Conservation (phyloP, 352 stramenopile genomes). For the Phytophthora hibernalis region DNA sequence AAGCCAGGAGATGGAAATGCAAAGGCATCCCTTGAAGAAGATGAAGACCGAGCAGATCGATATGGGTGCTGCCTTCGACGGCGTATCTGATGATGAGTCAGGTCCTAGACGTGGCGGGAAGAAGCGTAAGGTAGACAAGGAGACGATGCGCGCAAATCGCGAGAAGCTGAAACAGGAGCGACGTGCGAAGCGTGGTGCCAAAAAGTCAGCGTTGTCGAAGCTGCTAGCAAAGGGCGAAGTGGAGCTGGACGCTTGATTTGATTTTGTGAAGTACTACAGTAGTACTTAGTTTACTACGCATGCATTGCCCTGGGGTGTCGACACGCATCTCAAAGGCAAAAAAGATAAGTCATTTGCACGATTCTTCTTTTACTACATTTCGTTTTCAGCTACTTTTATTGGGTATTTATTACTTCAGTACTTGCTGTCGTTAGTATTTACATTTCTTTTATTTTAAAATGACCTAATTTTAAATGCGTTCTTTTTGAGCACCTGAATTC, state of each 20-base stretch:
- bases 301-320: neutral
- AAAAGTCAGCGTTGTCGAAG: slow-evolving; percentile 65
- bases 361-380: no score
- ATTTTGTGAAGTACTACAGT: neutral
- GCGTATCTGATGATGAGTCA: slow-evolving; percentile 53
- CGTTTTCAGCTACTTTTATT: no score
- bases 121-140: slow-evolving; percentile 58
- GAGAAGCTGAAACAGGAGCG: slow-evolving; percentile 66
- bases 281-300: neutral
- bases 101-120: slow-evolving; percentile 19
- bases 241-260: slow-evolving; percentile 44
- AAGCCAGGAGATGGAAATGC: slow-evolving; percentile 6
- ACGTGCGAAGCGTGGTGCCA: slow-evolving; percentile 56
- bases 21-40: slow-evolving; percentile 33
- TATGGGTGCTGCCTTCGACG: slow-evolving; percentile 82
- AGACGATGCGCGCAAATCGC: slow-evolving; percentile 60
- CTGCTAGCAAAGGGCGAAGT: slow-evolving; percentile 56
- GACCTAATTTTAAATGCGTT: no score
- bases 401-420: no score
- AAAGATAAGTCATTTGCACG: neutral
- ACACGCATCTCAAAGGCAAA: neutral
- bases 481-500: no score
- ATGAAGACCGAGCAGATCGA: slow-evolving; percentile 64
- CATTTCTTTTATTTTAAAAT: no score
- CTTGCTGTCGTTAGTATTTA: no score